These are phyloP conservation scores for Aethionema arabicum DNA, from an alignment of 345 rosid genomes.

Conservation along the genomic window DNA sequence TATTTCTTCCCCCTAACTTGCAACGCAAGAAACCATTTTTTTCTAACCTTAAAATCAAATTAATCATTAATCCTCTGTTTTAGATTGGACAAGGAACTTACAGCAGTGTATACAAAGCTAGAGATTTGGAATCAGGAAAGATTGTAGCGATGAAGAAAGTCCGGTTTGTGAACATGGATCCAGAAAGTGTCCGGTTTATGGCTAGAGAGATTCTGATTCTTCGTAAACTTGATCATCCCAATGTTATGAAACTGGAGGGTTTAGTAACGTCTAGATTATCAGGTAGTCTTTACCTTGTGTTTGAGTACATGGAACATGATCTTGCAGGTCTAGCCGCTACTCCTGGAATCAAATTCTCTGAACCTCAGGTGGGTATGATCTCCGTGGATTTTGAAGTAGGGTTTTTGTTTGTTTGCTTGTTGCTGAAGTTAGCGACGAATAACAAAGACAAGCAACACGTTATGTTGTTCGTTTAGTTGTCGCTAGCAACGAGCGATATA, in stretches of 20 bases:
- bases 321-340: conserved; percentile 61
- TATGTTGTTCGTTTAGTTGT: neutral
- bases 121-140: conserved; percentile 63
- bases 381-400: neutral
- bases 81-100: conserved; percentile 92
- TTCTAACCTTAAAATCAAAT: neutral
- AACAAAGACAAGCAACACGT: neutral
- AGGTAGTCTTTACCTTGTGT: conserved; percentile 82
- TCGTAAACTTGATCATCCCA: conserved; percentile 78
- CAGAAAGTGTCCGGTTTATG: conserved; percentile 87
- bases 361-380: conserved; percentile 56
- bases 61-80: neutral
- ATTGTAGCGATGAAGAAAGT: conserved; percentile 90
- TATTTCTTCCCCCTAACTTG: neutral
- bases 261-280: conserved; percentile 89
- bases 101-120: conserved; percentile 88
- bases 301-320: conserved; percentile 71
- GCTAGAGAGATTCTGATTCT: conserved; percentile 81
- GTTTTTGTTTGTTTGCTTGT: no score
- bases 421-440: no score
- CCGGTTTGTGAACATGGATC: conserved; percentile 77
- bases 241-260: conserved; percentile 79
- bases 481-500: no score
- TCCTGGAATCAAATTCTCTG: conserved; percentile 65
- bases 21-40: neutral